Conservation (phyloP, 352 stramenopile genomes). For the Pythium scleroteichum region DNA sequence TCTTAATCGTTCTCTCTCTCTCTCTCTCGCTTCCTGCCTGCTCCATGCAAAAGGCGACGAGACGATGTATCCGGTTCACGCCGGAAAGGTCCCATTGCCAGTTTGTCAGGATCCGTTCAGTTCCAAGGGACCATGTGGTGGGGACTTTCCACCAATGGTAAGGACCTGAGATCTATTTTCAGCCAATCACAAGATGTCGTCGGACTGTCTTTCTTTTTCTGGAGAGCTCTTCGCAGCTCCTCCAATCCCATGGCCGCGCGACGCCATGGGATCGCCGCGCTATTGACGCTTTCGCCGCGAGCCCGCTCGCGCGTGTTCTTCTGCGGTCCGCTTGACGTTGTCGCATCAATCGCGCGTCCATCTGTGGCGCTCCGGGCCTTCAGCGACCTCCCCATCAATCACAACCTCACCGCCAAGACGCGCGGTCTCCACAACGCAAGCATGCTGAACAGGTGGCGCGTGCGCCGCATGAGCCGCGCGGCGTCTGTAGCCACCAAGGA, state of each 20-base stretch:
- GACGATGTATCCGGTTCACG: neutral
- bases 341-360: neutral
- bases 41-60: too few relatives aligned
- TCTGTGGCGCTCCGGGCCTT: neutral
- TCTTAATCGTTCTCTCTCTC: too few relatives aligned
- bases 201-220: neutral
- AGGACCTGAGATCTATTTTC: neutral
- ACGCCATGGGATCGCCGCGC: neutral
- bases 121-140: neutral
- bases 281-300: constrained; percentile 9
- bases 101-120: constrained; percentile 1
- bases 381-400: neutral
- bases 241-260: neutral
- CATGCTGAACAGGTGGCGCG: constrained; percentile 20
- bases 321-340: neutral
- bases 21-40: too few relatives aligned
- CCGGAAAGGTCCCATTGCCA: neutral
- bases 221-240: neutral
- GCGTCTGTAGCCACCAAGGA: neutral
- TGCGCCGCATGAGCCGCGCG: constrained; percentile 5
- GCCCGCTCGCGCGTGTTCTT: neutral
- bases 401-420: neutral
- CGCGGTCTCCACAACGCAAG: neutral
- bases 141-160: neutral
- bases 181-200: neutral